Evolutionary conservation across 495 filamentous ascomycete species (phyloP).

Genomic region (Cudoniella acicularis): DNA sequence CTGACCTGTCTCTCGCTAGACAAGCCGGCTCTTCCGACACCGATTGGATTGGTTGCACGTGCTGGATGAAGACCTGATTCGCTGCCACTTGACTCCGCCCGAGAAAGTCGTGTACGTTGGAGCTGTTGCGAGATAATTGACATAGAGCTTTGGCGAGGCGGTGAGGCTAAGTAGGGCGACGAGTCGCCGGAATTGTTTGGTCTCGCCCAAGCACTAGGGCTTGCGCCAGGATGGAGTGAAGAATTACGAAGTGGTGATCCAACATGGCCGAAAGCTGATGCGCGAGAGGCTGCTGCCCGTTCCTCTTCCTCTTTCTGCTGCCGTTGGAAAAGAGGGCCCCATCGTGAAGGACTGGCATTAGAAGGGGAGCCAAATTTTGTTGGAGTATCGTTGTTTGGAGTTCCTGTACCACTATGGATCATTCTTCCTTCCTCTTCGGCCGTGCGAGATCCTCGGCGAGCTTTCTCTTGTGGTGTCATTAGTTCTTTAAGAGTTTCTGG

Average conservation of each 20-base stretch:
- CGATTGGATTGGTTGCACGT: slow-evolving; percentile 23
- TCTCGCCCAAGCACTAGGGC: slow-evolving; percentile 47
- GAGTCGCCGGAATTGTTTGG: slow-evolving; percentile 47
- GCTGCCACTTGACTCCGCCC: slow-evolving; percentile 30
- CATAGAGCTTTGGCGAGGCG: slow-evolving; percentile 54
- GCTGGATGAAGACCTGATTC: slow-evolving; percentile 22
- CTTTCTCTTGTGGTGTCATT: slow-evolving; percentile 85
- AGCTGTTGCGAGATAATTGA: slow-evolving; percentile 72
- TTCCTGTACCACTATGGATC: slow-evolving; percentile 45
- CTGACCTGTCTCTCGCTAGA: slow-evolving; percentile 47
- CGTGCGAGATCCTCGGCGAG: slow-evolving; percentile 74
- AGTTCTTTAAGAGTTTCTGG: slow-evolving; percentile 86
- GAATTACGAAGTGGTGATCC: slow-evolving; percentile 94
- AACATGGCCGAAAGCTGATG: slow-evolving; percentile 75
- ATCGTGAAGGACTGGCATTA: slow-evolving; percentile 79
- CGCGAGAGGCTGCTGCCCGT: slow-evolving; percentile 38
- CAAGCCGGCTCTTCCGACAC: slow-evolving; percentile 4
- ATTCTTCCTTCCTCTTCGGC: slow-evolving; percentile 55
- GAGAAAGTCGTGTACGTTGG: slow-evolving; percentile 46
- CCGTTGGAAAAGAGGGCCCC: slow-evolving; percentile 76
- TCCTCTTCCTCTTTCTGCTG: slow-evolving; percentile 65
- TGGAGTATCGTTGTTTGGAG: slow-evolving; percentile 41
- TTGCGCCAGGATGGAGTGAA: slow-evolving; percentile 52
- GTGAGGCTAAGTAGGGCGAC: slow-evolving; percentile 61
- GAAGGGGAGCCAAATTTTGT: slow-evolving; percentile 79